A percentile compares a stretch with the other conserved stretches of the same genome.
Evolutionary conservation across 192 early-diverging fungal genomes (phyloP).

Genomic region (Radiomyces spectabilis): DNA sequence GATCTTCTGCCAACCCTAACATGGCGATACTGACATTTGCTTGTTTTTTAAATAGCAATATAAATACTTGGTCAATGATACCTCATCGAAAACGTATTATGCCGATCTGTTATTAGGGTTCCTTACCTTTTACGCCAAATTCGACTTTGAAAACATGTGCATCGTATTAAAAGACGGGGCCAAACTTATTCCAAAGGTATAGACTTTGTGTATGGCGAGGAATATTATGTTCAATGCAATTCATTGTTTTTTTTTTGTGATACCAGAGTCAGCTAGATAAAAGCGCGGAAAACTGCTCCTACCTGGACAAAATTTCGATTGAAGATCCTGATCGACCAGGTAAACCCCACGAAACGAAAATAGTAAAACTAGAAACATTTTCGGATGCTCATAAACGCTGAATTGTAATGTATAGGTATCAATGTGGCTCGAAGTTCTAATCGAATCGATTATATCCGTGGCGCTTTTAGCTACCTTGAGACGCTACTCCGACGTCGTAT

Average conservation of each 20-base stretch:
- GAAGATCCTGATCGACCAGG: slow-evolving; percentile 3
- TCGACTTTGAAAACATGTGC: background rate
- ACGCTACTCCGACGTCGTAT: background rate
- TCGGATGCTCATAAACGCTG: no score
- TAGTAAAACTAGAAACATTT: no score
- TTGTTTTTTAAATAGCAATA: slow-evolving; percentile 2
- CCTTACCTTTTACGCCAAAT: background rate
- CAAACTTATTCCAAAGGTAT: background rate
- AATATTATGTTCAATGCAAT: no score
- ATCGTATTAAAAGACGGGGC: slow-evolving; percentile 2
- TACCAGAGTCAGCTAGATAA: no score
- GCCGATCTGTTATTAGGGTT: slow-evolving; percentile 3
- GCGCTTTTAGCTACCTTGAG: background rate
- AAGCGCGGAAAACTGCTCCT: no score
- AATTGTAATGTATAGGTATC: background rate
- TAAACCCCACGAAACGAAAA: background rate
- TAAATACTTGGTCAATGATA: background rate
- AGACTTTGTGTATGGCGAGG: background rate
- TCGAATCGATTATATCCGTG: background rate
- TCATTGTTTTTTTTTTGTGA: no score
- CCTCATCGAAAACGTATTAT: background rate
- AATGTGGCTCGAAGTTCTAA: slow-evolving; percentile 8
- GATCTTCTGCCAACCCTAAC: background rate
- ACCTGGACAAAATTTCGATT: background rate
- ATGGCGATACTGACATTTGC: background rate